phyloP scores from a whole-genome alignment of 306 rosid species.

The Trichosanthes cucumerina region DNA sequence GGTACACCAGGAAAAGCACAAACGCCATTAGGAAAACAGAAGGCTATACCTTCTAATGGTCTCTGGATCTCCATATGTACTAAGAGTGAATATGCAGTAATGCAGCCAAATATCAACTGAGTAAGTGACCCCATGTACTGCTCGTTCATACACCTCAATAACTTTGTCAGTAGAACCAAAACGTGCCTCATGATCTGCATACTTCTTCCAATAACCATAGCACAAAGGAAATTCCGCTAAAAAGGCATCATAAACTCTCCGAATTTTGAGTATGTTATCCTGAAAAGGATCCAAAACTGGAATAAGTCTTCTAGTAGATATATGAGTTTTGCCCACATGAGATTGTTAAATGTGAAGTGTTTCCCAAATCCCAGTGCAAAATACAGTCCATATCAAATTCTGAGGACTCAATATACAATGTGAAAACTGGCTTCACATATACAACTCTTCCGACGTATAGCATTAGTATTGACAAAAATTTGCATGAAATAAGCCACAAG shows the following conservation, averaged over 20 bases:
- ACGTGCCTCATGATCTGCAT: conserved; percentile 95
- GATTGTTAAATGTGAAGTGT: neutral
- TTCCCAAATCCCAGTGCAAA: neutral
- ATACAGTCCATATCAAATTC: neutral
- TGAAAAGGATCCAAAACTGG: conserved; percentile 25
- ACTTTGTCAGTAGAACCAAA: conserved; percentile 80
- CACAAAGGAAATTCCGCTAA: conserved; percentile 91
- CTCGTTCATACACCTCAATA: conserved; percentile 90
- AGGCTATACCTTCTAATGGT: conserved; percentile 79
- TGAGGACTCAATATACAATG: neutral
- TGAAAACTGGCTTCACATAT: neutral
- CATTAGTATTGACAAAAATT: neutral
- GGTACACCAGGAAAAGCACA: neutral
- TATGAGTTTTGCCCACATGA: neutral
- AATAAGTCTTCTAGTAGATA: neutral
- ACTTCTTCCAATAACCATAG: conserved; percentile 99
- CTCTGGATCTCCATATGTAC: conserved; percentile 91
- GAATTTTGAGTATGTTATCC: conserved; percentile 72
- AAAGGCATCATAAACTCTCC: conserved; percentile 90
- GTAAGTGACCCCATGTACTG: conserved; percentile 95
- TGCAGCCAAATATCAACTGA: conserved; percentile 99
- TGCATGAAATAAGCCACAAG: neutral
- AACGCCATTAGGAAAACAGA: conserved; percentile 16
- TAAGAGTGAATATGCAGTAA: conserved; percentile 84
- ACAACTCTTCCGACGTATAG: neutral